These are phyloP conservation scores for Thozetella sp. DNA, from an alignment of 495 filamentous ascomycete species.

Conservation along the genomic window DNA sequence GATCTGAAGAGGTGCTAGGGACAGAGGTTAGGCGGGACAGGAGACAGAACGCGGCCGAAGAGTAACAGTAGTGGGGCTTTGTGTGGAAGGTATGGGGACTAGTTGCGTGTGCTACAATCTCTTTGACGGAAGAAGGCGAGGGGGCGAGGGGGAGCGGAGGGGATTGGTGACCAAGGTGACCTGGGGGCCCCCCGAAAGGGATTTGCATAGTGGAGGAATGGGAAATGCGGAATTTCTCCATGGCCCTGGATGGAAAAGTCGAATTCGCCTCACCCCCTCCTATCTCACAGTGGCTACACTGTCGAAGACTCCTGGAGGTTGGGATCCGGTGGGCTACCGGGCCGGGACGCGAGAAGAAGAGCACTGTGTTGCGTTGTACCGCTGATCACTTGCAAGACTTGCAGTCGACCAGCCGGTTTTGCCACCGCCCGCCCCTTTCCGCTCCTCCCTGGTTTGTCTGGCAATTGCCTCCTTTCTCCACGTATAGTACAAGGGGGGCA, in stretches of 20 bases:
- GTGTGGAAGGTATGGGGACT: too few relatives aligned
- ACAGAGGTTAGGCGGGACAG: neutral
- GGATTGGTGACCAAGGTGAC: neutral
- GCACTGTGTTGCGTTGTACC: neutral
- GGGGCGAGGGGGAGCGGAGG: too few relatives aligned
- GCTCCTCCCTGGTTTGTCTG: too few relatives aligned
- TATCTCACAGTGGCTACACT: neutral
- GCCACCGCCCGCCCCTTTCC: too few relatives aligned
- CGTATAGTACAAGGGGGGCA: too few relatives aligned
- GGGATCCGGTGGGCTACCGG: neutral
- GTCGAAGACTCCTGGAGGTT: neutral
- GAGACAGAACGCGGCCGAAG: too few relatives aligned
- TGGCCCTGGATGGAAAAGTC: neutral
- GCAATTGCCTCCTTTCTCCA: too few relatives aligned
- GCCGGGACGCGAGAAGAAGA: neutral
- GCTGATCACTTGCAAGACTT: neutral
- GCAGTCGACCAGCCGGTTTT: neutral
- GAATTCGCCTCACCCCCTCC: neutral
- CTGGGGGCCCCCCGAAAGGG: neutral
- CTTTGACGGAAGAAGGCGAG: neutral
- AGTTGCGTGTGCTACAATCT: neutral
- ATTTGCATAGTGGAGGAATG: neutral
- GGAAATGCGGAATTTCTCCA: constrained; percentile 1
- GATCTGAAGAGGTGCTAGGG: too few relatives aligned
- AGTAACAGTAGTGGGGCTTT: too few relatives aligned